phyloP scores from a whole-genome alignment of 768 basidiomycete genomes.

The Wakefieldia striispora region DNA sequence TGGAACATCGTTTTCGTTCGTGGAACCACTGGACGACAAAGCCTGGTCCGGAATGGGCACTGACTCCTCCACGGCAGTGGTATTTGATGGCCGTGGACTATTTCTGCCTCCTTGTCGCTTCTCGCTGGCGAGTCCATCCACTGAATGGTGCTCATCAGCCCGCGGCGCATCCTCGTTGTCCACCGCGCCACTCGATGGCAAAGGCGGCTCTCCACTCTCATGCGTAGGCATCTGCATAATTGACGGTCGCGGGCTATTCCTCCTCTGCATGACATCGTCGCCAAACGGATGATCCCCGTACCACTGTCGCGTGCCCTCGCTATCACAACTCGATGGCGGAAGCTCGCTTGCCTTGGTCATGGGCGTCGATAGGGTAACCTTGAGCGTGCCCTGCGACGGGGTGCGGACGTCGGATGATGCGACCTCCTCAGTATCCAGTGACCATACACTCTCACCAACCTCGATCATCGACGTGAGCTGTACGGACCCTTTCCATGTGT shows the following conservation, averaged over 20 bases:
- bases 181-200: too few species aligned
- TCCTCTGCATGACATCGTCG: too few species aligned
- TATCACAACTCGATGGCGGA: background rate
- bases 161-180: too few species aligned
- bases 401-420: background rate
- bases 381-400: background rate
- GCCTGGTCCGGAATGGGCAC: background rate
- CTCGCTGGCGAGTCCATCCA: too few species aligned
- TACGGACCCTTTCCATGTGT: constrained; percentile 5
- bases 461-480: constrained; percentile 21
- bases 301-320: background rate
- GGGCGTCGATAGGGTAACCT: background rate
- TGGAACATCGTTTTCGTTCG: background rate
- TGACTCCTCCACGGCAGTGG: background rate
- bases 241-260: too few species aligned
- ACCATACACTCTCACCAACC: background rate
- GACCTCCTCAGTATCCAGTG: background rate
- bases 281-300: background rate
- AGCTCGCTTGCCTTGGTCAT: background rate
- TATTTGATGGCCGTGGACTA: background rate
- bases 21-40: background rate
- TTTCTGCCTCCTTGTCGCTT: background rate
- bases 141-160: too few species aligned
- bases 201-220: too few species aligned
- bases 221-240: too few species aligned